phyloP scores from a whole-genome alignment of 306 rosid species.

The Prunus fruticosa region DNA sequence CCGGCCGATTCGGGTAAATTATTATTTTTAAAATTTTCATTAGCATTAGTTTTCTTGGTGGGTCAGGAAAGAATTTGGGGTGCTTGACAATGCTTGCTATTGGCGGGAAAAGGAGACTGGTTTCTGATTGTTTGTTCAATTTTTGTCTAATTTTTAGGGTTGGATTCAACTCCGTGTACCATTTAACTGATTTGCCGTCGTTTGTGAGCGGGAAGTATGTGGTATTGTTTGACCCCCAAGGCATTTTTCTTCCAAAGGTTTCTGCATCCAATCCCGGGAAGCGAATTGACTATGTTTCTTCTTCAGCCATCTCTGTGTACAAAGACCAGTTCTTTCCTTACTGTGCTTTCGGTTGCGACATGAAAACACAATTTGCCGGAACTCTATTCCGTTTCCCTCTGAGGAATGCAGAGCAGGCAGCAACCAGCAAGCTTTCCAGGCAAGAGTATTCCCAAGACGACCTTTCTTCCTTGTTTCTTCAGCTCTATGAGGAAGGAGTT shows the following conservation, averaged over 20 bases:
- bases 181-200: constrained; percentile 95
- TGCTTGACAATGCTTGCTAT: neutral
- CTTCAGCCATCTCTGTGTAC: constrained; percentile 69
- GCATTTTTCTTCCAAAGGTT: constrained; percentile 83
- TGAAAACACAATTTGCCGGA: constrained; percentile 73
- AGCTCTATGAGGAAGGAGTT: constrained; percentile 86
- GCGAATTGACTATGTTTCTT: constrained; percentile 79
- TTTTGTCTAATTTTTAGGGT: constrained; percentile 47
- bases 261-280: constrained; percentile 93
- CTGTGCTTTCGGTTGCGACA: constrained; percentile 91
- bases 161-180: constrained; percentile 98
- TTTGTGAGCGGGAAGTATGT: constrained; percentile 93
- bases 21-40: neutral
- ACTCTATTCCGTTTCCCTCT: constrained; percentile 92
- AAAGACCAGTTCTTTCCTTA: constrained; percentile 84
- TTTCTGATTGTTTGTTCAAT: constrained; percentile 15
- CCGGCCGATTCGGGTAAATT: constrained; percentile 91
- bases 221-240: constrained; percentile 95
- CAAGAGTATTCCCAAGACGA: constrained; percentile 79
- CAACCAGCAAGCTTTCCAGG: constrained; percentile 84
- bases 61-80: neutral
- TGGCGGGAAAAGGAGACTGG: neutral
- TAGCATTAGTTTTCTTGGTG: neutral
- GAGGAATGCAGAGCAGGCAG: constrained; percentile 76
- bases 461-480: constrained; percentile 80